Conservation (phyloP, 208 protist genomes). For the Wallacemonas collosoma region DNA sequence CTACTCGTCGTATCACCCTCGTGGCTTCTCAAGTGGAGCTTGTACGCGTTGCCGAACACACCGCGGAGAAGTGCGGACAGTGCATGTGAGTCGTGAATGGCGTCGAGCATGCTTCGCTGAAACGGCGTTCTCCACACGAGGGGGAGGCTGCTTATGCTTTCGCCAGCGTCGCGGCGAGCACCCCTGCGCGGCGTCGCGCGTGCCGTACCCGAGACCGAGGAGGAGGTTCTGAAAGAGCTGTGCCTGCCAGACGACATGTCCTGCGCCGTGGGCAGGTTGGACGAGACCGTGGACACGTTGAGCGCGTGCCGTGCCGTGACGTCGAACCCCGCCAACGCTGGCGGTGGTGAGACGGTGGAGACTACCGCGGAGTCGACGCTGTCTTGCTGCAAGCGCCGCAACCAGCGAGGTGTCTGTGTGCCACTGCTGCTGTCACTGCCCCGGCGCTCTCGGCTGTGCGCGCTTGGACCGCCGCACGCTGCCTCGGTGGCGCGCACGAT, state of each 20-base stretch:
- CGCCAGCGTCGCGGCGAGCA: neutral
- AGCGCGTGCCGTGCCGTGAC: neutral
- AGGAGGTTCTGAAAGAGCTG: too few species aligned
- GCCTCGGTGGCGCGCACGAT: too few species aligned
- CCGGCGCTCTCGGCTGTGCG: too few species aligned
- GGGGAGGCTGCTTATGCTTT: neutral
- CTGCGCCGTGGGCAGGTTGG: neutral
- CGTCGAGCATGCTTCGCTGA: neutral
- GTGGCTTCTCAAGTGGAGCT: neutral
- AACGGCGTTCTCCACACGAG: neutral
- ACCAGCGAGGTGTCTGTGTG: too few species aligned
- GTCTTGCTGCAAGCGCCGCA: neutral
- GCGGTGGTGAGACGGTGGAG: neutral
- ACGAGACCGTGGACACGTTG: neutral
- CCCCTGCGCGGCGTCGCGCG: neutral
- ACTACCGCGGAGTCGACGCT: too few species aligned
- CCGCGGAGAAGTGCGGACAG: neutral
- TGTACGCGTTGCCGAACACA: conserved; percentile 1
- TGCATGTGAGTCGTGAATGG: neutral
- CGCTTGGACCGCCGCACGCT: too few species aligned
- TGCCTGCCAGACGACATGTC: neutral
- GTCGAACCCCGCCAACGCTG: neutral
- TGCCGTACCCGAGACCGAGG: too few species aligned
- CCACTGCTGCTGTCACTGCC: too few species aligned
- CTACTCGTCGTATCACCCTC: neutral